Percentiles rank a stretch among this genome's conserved stretches.
Conservation (phyloP, 768 basidiomycete genomes). For the Fistulinella prunicolor region DNA sequence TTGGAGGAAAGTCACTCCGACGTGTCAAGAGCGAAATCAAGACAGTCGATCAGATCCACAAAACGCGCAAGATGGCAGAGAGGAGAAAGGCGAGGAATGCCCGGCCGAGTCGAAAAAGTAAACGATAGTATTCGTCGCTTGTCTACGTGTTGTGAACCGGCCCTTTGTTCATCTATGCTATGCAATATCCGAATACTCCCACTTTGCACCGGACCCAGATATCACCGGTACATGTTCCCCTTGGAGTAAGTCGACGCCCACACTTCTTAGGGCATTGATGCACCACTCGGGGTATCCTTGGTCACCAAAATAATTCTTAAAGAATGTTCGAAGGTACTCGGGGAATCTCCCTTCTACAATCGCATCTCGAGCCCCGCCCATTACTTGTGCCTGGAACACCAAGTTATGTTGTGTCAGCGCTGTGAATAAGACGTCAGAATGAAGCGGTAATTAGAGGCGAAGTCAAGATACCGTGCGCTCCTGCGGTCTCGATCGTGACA, state of each 20-base stretch:
- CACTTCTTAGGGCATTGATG: slow-evolving; percentile 76
- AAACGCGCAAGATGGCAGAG: slow-evolving; percentile 61
- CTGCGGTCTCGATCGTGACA: slow-evolving; percentile 75
- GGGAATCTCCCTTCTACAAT: slow-evolving; percentile 80
- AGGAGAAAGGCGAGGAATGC: slow-evolving; percentile 77
- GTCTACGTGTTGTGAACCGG: slow-evolving; percentile 2
- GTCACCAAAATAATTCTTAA: slow-evolving; percentile 71
- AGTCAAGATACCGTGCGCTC: slow-evolving; percentile 67
- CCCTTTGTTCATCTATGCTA: slow-evolving; percentile 12
- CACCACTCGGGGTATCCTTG: slow-evolving; percentile 88
- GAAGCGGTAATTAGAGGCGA: slow-evolving; percentile 16
- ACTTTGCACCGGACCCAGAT: slow-evolving; percentile 65
- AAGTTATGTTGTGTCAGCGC: slow-evolving; percentile 83
- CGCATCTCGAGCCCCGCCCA: slow-evolving; percentile 82
- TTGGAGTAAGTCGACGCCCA: slow-evolving; percentile 79
- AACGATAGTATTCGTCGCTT: slow-evolving; percentile 17
- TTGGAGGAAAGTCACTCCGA: slow-evolving; percentile 57
- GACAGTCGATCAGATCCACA: slow-evolving; percentile 84
- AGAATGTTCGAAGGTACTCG: slow-evolving; percentile 71
- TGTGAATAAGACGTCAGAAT: slow-evolving; percentile 30
- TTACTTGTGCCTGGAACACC: slow-evolving; percentile 81
- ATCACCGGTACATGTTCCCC: slow-evolving; percentile 48
- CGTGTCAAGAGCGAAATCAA: slow-evolving; percentile 82
- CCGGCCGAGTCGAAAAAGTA: slow-evolving; percentile 50
- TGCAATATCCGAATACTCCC: slow-evolving; percentile 66